phyloP scores from a whole-genome alignment of 1,284 basidiomycete species.

The Moesziomyces sp. region DNA sequence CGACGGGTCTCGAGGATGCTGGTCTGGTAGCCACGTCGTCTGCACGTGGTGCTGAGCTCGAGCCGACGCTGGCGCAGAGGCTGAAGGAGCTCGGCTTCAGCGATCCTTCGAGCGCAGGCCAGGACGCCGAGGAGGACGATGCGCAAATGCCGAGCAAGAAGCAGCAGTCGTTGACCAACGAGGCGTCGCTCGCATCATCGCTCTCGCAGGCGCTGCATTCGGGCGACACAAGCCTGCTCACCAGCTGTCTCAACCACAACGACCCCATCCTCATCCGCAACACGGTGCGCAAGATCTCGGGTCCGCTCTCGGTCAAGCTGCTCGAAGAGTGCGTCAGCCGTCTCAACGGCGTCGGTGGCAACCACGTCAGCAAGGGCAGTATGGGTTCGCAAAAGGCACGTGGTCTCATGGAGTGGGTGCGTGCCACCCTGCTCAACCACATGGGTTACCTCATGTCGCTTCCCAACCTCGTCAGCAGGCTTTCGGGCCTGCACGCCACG shows the following conservation, averaged over 20 bases:
- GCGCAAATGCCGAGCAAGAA: constrained; percentile 32
- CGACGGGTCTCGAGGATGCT: constrained; percentile 30
- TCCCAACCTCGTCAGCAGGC: constrained; percentile 83
- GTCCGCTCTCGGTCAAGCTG: constrained; percentile 87
- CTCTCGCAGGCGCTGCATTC: constrained; percentile 97
- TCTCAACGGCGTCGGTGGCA: constrained; percentile 79
- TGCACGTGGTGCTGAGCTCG: constrained; percentile 18
- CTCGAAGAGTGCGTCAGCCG: constrained; percentile 90
- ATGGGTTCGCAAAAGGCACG: constrained; percentile 67
- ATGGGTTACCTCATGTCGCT: constrained; percentile 94
- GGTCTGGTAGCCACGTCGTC: constrained; percentile 16
- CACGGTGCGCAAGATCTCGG: constrained; percentile 86
- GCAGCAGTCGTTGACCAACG: constrained; percentile 73
- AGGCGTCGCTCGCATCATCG: constrained; percentile 89
- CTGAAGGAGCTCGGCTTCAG: constrained; percentile 49
- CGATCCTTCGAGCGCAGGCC: constrained; percentile 36
- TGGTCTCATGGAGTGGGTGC: constrained; percentile 87
- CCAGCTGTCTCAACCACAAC: constrained; percentile 86
- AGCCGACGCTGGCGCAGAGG: constrained; percentile 57
- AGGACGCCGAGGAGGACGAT: constrained; percentile 40
- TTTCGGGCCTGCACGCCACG: constrained; percentile 85
- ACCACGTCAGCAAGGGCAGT: constrained; percentile 54
- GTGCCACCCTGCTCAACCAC: constrained; percentile 85
- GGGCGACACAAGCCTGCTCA: constrained; percentile 85
- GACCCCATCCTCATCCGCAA: constrained; percentile 83